These are phyloP conservation scores for Smallanthus sonchifolius DNA, from an alignment of 129 eudicot species.

Conservation along the genomic window DNA sequence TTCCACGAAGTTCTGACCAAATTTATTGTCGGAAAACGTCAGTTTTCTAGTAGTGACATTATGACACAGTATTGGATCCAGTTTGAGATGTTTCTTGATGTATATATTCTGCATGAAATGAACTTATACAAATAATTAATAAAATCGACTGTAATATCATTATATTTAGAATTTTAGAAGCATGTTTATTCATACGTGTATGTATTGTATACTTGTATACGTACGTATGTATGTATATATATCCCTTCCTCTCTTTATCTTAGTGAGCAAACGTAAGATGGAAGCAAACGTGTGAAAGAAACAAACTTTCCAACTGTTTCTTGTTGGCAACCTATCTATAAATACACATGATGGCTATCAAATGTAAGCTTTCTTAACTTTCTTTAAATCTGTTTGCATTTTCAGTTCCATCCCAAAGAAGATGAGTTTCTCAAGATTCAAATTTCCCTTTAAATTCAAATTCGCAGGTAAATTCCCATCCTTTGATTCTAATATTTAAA, in stretches of 20 bases:
- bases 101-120: neutral
- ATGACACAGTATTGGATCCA: neutral
- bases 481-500: neutral
- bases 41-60: neutral
- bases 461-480: slow-evolving; percentile 3
- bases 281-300: slow-evolving; percentile 29
- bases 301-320: slow-evolving; percentile 28
- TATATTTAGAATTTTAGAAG: neutral
- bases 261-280: slow-evolving; percentile 16
- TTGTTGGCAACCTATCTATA: slow-evolving; percentile 21
- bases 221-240: neutral
- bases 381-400: slow-evolving; percentile 11
- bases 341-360: slow-evolving; percentile 22
- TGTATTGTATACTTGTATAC: neutral
- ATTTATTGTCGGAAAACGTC: no score
- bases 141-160: neutral
- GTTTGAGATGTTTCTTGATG: slow-evolving; percentile 2
- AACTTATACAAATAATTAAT: neutral
- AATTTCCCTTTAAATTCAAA: slow-evolving; percentile 4
- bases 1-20: no score
- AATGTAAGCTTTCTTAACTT: slow-evolving; percentile 20
- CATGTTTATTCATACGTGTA: neutral
- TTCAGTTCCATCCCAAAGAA: slow-evolving; percentile 9
- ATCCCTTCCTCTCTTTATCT: neutral
- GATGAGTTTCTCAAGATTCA: slow-evolving; percentile 30